Conservation (phyloP, 208 protist genomes). For the Histomonas meleagridis region DNA sequence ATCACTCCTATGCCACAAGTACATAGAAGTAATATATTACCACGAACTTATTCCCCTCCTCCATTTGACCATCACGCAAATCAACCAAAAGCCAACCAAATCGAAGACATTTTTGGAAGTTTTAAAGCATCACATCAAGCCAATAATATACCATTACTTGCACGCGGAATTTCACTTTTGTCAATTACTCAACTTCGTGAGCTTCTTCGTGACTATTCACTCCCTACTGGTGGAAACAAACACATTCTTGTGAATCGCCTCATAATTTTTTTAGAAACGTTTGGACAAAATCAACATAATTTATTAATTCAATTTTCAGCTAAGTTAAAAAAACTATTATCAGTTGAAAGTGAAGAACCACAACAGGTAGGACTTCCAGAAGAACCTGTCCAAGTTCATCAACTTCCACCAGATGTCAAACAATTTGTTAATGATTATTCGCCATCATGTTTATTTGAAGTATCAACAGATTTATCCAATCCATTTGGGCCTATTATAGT, state of each 20-base stretch:
- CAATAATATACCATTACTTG: background rate
- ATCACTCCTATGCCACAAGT: background rate
- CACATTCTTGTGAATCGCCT: background rate
- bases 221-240: background rate
- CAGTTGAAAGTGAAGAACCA: background rate
- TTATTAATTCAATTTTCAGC: background rate
- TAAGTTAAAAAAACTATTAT: background rate
- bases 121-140: background rate
- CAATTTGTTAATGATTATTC: background rate
- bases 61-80: no score
- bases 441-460: background rate
- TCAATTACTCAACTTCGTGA: background rate
- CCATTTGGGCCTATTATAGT: background rate
- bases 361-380: background rate
- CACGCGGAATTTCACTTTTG: background rate
- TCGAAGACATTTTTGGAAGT: background rate
- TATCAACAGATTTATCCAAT: background rate
- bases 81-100: background rate
- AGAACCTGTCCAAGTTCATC: no score
- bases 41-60: background rate
- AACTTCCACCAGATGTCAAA: background rate
- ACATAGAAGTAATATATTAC: background rate
- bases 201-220: background rate
- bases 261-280: background rate
- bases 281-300: slow-evolving; percentile 25